These are phyloP conservation scores for Baorangia bicolor DNA, from an alignment of 768 basidiomycete species.

Conservation along the genomic window DNA sequence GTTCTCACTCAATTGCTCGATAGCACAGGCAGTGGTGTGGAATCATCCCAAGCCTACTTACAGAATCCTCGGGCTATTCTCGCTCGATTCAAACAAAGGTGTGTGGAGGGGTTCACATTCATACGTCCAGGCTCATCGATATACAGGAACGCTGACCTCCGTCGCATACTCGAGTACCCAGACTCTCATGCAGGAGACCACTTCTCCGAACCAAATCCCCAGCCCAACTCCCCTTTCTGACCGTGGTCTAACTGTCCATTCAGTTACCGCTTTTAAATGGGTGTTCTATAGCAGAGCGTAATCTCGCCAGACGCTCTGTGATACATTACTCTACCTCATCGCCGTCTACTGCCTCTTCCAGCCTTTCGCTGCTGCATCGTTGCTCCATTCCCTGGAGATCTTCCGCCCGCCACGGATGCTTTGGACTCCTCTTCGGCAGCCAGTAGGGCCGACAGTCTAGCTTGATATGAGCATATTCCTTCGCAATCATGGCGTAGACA, in stretches of 20 bases:
- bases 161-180: conserved; percentile 57
- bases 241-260: not conserved
- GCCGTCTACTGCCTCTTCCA: conserved; percentile 37
- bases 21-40: conserved; percentile 15
- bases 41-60: conserved; percentile 28
- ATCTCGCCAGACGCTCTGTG: not conserved
- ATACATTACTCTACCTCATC: conserved; percentile 14
- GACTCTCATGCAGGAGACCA: conserved; percentile 12
- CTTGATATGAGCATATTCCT: conserved; percentile 3
- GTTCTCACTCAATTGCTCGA: not conserved
- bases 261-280: not conserved
- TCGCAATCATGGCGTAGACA: conserved; percentile 16
- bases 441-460: conserved; percentile 46
- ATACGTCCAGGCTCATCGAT: conserved; percentile 9
- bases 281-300: conserved; percentile 9
- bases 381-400: conserved; percentile 18
- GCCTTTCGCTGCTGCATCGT: conserved; percentile 34
- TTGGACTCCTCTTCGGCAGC: conserved; percentile 40
- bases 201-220: conserved; percentile 6
- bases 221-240: conserved; percentile 12
- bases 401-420: conserved; percentile 21
- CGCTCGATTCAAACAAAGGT: conserved; percentile 71
- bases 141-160: conserved; percentile 51
- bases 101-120: not conserved
- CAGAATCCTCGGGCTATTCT: conserved; percentile 51